phyloP scores from a whole-genome alignment of 768 basidiomycete genomes.

The Suillus occidentalis region DNA sequence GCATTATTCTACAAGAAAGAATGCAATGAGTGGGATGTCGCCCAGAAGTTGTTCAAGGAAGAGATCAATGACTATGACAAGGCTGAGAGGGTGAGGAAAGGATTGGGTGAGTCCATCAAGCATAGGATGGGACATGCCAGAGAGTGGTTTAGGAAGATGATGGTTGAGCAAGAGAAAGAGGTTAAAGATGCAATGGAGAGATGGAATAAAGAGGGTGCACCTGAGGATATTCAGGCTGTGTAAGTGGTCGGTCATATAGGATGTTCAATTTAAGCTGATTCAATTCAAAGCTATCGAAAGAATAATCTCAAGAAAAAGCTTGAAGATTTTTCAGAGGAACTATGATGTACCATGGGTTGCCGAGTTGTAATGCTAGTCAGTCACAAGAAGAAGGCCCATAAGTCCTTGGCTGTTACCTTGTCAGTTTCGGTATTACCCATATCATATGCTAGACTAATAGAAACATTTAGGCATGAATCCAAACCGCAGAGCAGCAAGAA shows the following conservation, averaged over 20 bases:
- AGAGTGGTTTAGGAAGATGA: background rate
- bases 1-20: background rate
- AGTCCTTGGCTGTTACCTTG: no score
- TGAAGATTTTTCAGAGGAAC: no score
- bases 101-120: background rate
- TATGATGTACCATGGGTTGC: no score
- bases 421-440: no score
- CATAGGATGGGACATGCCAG: constrained; percentile 1
- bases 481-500: background rate
- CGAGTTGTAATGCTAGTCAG: no score
- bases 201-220: background rate
- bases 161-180: background rate
- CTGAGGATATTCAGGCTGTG: background rate
- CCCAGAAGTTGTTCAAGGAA: background rate
- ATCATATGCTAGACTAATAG: background rate
- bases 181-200: background rate
- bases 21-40: background rate
- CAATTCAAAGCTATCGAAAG: background rate
- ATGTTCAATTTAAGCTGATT: background rate
- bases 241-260: background rate
- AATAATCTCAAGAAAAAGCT: no score
- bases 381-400: no score
- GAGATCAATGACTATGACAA: background rate
- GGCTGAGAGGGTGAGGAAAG: background rate
- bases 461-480: background rate